A percentile compares a stretch with the other conserved stretches of the same genome.
phyloP scores from a whole-genome alignment of 2,329 filamentous ascomycete species.

The Purpureocillium takamizusanense region DNA sequence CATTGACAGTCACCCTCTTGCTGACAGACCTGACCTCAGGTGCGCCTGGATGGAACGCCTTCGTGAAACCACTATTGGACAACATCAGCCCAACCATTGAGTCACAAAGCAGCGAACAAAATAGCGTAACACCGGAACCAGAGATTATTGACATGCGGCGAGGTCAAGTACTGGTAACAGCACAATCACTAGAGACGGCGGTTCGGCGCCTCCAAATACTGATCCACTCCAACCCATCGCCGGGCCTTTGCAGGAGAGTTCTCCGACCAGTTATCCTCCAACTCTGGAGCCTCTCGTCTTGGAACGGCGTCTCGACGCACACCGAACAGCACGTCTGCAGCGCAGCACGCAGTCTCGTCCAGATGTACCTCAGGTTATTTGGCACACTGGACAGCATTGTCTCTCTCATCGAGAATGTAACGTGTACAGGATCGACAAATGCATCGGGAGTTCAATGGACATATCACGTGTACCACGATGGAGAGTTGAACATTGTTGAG shows the following conservation, averaged over 20 bases:
- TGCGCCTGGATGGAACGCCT: conserved; percentile 51
- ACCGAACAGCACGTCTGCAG: conserved; percentile 30
- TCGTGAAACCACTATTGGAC: conserved; percentile 49
- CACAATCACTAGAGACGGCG: conserved; percentile 37
- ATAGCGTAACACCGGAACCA: conserved; percentile 17
- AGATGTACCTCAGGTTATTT: conserved; percentile 48
- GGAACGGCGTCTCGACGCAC: conserved; percentile 25
- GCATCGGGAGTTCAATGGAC: conserved; percentile 35
- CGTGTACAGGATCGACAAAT: conserved; percentile 40
- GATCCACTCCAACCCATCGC: conserved; percentile 55
- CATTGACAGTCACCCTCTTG: too few relatives aligned
- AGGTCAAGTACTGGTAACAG: conserved; percentile 33
- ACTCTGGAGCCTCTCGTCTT: conserved; percentile 54
- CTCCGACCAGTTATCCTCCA: conserved; percentile 49
- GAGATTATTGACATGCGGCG: conserved; percentile 37
- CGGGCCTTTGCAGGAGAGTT: conserved; percentile 54
- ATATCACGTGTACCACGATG: conserved; percentile 35
- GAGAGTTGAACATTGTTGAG: conserved; percentile 43
- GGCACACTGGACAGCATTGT: conserved; percentile 40
- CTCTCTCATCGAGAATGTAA: conserved; percentile 42
- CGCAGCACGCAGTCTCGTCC: conserved; percentile 41
- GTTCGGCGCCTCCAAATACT: conserved; percentile 48
- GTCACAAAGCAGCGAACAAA: neutral
- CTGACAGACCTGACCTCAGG: conserved; percentile 30
- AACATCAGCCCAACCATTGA: conserved; percentile 36